Conservation (phyloP, 768 basidiomycete species). For the Suillus subluteus region DNA sequence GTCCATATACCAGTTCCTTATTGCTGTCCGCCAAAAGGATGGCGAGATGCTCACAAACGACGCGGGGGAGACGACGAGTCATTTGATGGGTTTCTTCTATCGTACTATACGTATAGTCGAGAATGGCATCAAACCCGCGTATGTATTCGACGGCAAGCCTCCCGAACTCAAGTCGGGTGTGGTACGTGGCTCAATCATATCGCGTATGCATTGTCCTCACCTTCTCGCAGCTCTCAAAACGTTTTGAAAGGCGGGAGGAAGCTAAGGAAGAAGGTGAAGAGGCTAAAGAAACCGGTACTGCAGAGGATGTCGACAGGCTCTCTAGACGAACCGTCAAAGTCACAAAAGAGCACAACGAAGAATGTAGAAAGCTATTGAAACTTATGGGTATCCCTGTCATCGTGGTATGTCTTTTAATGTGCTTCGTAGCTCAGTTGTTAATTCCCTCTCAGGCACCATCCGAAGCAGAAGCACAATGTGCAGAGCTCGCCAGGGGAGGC, state of each 20-base stretch:
- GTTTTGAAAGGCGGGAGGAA: slow-evolving; percentile 88
- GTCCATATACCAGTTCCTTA: slow-evolving; percentile 97
- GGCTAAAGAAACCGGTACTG: slow-evolving; percentile 94
- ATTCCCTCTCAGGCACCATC: slow-evolving; percentile 77
- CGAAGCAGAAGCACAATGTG: slow-evolving; percentile 98
- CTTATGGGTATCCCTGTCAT: slow-evolving; percentile 98
- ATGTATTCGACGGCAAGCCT: slow-evolving; percentile 98
- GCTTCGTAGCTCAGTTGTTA: slow-evolving; percentile 6
- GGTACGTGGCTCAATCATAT: slow-evolving; percentile 53
- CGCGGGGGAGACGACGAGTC: slow-evolving; percentile 97
- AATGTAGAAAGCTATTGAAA: slow-evolving; percentile 82
- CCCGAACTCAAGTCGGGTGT: slow-evolving; percentile 97
- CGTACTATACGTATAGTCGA: slow-evolving; percentile 97
- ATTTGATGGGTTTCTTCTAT: slow-evolving; percentile 99
- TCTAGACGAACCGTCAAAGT: slow-evolving; percentile 92
- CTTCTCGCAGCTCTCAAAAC: slow-evolving; percentile 80
- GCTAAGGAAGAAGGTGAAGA: slow-evolving; percentile 95
- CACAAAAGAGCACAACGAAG: slow-evolving; percentile 94
- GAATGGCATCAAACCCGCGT: slow-evolving; percentile 97
- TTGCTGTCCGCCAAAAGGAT: slow-evolving; percentile 95
- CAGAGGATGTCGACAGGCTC: slow-evolving; percentile 91
- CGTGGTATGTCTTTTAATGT: slow-evolving; percentile 56
- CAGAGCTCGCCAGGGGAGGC: slow-evolving; percentile 94
- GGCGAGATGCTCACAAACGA: slow-evolving; percentile 97
- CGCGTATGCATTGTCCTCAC: background rate